Evolutionary conservation across 2,329 filamentous ascomycete genomes (phyloP).

Genomic region (Ascochyta fabae): DNA sequence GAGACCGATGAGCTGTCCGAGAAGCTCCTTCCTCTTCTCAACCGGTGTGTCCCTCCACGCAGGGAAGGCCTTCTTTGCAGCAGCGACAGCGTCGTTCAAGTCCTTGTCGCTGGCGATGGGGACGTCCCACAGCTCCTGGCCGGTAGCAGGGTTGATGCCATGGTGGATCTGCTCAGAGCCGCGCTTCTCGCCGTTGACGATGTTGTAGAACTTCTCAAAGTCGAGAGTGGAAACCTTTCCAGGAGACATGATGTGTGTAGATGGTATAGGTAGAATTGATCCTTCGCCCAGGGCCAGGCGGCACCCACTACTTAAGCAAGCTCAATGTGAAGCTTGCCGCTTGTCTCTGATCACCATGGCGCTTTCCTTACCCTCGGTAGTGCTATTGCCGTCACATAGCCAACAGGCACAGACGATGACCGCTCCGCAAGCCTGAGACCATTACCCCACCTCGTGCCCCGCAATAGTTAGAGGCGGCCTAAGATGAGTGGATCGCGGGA

Average conservation of each 20-base stretch:
- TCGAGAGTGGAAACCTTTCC: constrained; percentile 50
- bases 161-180: constrained; percentile 53
- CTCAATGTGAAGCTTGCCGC: not conserved
- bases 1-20: constrained; percentile 35
- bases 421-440: constrained; percentile 3
- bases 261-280: not conserved
- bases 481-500: constrained; percentile 1
- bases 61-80: constrained; percentile 57
- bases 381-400: not conserved
- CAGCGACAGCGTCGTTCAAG: constrained; percentile 58
- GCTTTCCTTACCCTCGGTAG: constrained; percentile 13
- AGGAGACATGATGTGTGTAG: constrained; percentile 51
- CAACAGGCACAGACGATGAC: not conserved
- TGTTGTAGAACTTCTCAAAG: constrained; percentile 58
- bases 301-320: constrained; percentile 10
- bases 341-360: not conserved
- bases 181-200: constrained; percentile 58
- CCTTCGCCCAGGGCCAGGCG: not conserved
- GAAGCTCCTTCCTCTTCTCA: constrained; percentile 43
- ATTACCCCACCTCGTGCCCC: constrained; percentile 24
- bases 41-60: constrained; percentile 52
- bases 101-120: constrained; percentile 58
- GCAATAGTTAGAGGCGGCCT: constrained; percentile 1
- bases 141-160: constrained; percentile 60
- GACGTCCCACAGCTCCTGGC: constrained; percentile 58